These are phyloP conservation scores for Neurospora crassa DNA, from an alignment of 2,329 filamentous ascomycete species.

Conservation along the genomic window DNA sequence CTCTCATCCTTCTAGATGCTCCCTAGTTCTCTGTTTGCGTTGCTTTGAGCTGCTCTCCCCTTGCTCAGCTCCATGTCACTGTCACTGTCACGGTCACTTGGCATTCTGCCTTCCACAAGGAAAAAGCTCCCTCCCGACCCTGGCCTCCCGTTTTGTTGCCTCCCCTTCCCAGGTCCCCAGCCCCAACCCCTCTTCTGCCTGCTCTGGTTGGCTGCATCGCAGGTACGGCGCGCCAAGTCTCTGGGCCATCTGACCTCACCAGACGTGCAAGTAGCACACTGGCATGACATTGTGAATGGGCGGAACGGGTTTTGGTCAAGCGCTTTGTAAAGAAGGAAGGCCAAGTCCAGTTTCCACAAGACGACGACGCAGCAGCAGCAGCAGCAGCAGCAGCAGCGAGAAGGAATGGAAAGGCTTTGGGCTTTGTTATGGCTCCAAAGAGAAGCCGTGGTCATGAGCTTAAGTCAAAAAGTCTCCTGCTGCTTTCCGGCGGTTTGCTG, in stretches of 20 bases:
- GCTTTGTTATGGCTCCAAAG: not conserved
- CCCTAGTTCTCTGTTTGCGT: not conserved
- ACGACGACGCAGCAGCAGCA: not conserved
- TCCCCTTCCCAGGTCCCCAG: conserved; percentile 2
- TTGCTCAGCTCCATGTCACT: conserved; percentile 1
- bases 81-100: not conserved
- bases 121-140: conserved; percentile 16
- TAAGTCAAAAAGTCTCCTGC: not conserved
- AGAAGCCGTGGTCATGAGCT: not conserved
- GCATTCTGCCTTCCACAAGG: conserved; percentile 13
- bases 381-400: not conserved
- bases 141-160: conserved; percentile 9
- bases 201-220: conserved; percentile 18
- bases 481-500: not conserved
- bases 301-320: not conserved
- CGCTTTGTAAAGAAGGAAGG: not conserved
- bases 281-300: conserved; percentile 5
- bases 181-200: conserved; percentile 18
- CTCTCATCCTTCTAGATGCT: not conserved
- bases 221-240: conserved; percentile 17
- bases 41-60: not conserved
- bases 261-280: conserved; percentile 13
- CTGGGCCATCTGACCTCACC: conserved; percentile 21
- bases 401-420: not conserved
- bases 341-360: not conserved